Percentiles rank a stretch among this genome's conserved stretches.
phyloP scores from a whole-genome alignment of 2,329 filamentous ascomycete species.

The Bisporella sp. region DNA sequence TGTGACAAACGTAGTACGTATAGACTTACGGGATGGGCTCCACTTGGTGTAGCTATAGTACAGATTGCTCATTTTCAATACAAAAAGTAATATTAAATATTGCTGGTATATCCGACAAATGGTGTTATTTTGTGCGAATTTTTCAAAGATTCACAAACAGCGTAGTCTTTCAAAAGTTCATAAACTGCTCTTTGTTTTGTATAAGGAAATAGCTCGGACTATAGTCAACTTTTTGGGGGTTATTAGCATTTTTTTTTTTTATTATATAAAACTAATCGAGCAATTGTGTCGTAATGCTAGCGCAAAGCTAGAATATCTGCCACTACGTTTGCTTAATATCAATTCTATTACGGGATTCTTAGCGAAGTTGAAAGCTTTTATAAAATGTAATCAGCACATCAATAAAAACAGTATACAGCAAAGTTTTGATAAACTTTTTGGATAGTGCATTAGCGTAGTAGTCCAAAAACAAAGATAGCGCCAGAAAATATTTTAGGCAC shows the following conservation, averaged over 20 bases:
- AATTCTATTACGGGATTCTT: constrained; percentile 18
- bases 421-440: constrained; percentile 19
- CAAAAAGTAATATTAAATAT: constrained; percentile 16
- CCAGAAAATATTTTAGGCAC: constrained; percentile 18
- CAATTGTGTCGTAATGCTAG: constrained; percentile 18
- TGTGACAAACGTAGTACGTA: constrained; percentile 25
- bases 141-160: constrained; percentile 23
- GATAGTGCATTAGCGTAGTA: constrained; percentile 20
- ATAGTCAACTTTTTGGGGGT: constrained; percentile 30
- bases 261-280: constrained; percentile 20
- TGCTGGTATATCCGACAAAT: constrained; percentile 15
- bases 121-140: constrained; percentile 19
- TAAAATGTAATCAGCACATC: constrained; percentile 18
- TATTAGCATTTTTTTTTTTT: constrained; percentile 30
- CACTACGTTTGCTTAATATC: constrained; percentile 11
- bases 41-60: constrained; percentile 20
- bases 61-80: constrained; percentile 19
- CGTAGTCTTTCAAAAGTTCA: constrained; percentile 23
- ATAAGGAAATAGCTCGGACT: constrained; percentile 26
- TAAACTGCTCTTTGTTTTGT: constrained; percentile 27
- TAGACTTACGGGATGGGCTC: constrained; percentile 24
- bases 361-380: constrained; percentile 20
- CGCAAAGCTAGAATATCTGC: constrained; percentile 9
- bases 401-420: constrained; percentile 10
- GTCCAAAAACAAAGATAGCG: constrained; percentile 14